These are phyloP conservation scores for Eimeria sp. DNA, from an alignment of 169 alveolate species.

Conservation along the genomic window DNA sequence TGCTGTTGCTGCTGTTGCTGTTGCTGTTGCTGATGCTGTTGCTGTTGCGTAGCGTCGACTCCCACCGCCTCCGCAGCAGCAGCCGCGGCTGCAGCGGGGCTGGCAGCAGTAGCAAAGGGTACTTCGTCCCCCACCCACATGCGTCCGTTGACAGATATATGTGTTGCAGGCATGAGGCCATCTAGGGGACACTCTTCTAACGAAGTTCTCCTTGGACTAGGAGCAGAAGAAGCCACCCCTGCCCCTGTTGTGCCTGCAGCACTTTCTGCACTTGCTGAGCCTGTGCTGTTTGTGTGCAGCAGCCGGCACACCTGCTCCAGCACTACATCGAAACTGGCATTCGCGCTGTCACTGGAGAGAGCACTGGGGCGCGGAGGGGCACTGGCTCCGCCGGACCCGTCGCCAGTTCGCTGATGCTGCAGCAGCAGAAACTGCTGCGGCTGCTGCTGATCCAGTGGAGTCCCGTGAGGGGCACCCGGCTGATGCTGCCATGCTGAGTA, in stretches of 20 bases:
- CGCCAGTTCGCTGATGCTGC: slow-evolving; percentile 12
- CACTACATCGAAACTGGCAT: slow-evolving; percentile 30
- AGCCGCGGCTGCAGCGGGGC: slow-evolving; percentile 13
- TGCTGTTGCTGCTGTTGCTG: slow-evolving; percentile 13
- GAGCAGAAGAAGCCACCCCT: background rate
- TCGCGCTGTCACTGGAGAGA: slow-evolving; percentile 37
- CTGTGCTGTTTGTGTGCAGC: slow-evolving; percentile 32
- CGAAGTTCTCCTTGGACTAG: slow-evolving; percentile 12
- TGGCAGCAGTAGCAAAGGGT: slow-evolving; percentile 26
- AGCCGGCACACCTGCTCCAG: slow-evolving; percentile 18
- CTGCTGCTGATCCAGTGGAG: slow-evolving; percentile 8
- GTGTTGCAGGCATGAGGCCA: slow-evolving; percentile 19
- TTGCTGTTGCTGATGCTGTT: slow-evolving; percentile 10
- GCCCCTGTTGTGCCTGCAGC: too few relatives aligned
- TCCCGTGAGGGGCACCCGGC: background rate
- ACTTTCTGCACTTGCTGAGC: background rate
- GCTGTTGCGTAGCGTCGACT: slow-evolving; percentile 13
- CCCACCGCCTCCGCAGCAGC: slow-evolving; percentile 35
- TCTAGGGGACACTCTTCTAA: background rate
- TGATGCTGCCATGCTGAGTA: slow-evolving; percentile 43
- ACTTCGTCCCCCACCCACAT: slow-evolving; percentile 15
- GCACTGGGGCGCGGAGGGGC: slow-evolving; percentile 2
- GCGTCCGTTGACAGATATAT: slow-evolving; percentile 39
- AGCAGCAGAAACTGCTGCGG: slow-evolving; percentile 42
- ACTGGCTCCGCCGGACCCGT: background rate